Evolutionary conservation across 1,284 basidiomycete genomes (phyloP), one percentile per base, ranked within the genome.

Genomic region (Ganoderma resinaceum): DNA sequence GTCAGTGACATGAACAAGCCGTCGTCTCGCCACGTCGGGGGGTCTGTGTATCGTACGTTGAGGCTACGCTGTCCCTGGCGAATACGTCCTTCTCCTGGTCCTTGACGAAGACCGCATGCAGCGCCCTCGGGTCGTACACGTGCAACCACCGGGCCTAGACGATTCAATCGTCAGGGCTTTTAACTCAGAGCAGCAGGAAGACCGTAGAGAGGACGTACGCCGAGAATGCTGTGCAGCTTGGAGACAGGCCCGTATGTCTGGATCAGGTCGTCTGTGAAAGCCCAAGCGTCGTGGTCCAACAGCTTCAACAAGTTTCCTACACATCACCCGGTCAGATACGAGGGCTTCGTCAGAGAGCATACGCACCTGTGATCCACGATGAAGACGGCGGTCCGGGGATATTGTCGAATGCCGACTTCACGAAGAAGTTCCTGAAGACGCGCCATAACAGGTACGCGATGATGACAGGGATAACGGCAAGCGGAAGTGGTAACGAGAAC

Each of bases 61-160:
- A 3, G 9, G 46, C 23, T 49, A 49, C 0, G 4, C 9, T 11
- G 23, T 26, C 46, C 46, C 46, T 23, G 23, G 9, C 8, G 23
- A 49, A 26, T 26, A 58, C 7, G 9, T 61, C 7, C 6, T 61
- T 16, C 8, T 70, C 63, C 33, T 65, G 63, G 16, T 70, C 69
- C 61, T 70, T 71, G 55, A 66, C 46, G 46, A 66, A 57, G 18
- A 71, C 63, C 23, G 46, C 35, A 49, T 71, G 61, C 57, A 71
- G 6, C 9, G 64, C 66, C 33, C 53, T 64, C 26, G 64, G 35
- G 26, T 71, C 70, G 49, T 58, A 57, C 6, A 68, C 42, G 23
- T 63, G 67, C 29, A 71, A 52, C 40, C 18, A 57, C 20, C 40
- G 20, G 6, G 64, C 33, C 70, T 55, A 14, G 20, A 7, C 1